phyloP scores from a whole-genome alignment of 257 asterid genomes.

The Scutellaria baicalensis region DNA sequence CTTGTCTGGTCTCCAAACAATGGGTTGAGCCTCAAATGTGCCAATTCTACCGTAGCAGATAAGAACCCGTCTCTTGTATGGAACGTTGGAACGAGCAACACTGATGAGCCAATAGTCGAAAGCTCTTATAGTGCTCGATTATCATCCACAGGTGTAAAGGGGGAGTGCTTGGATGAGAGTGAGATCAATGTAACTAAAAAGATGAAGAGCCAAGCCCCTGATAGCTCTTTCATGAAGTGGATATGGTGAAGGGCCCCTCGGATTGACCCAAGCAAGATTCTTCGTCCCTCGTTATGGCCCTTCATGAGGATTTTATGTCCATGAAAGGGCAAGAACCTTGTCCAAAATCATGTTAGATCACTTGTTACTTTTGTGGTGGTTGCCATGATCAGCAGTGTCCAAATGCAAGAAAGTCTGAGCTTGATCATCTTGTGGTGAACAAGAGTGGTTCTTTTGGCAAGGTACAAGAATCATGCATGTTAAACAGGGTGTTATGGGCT shows the following conservation, averaged over 20 bases:
- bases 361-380: constrained; percentile 13
- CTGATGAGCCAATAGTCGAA: constrained; percentile 16
- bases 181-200: constrained; percentile 33
- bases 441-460: too few relatives aligned
- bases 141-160: constrained; percentile 23
- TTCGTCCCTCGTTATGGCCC: not conserved
- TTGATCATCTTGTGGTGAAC: too few relatives aligned
- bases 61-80: too few relatives aligned
- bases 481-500: too few relatives aligned
- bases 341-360: too few relatives aligned
- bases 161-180: constrained; percentile 13
- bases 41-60: constrained; percentile 24
- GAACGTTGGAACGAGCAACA: constrained; percentile 21
- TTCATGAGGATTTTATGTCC: not conserved
- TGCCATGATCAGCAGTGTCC: too few relatives aligned
- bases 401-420: too few relatives aligned
- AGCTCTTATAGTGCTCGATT: constrained; percentile 46
- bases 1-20: constrained; percentile 63
- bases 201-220: constrained; percentile 28
- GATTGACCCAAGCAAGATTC: constrained; percentile 14
- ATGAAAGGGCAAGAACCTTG: too few relatives aligned
- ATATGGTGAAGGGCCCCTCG: constrained; percentile 46
- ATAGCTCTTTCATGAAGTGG: constrained; percentile 62
- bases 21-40: constrained; percentile 50
- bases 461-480: too few relatives aligned